phyloP scores from a whole-genome alignment of 1,139 yeast species.

The Kodamaea fungicola region DNA sequence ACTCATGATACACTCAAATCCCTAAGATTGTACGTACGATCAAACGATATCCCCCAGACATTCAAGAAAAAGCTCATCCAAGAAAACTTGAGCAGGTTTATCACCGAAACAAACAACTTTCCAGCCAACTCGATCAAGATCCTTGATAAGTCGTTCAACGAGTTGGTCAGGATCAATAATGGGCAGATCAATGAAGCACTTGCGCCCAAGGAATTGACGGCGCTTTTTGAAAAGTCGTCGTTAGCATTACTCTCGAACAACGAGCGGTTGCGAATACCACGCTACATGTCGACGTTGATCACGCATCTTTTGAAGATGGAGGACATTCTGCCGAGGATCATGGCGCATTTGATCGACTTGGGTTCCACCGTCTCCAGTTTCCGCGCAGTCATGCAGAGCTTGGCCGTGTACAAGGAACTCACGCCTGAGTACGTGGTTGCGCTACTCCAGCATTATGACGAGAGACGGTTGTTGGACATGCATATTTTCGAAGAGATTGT shows the following conservation, averaged over 20 bases:
- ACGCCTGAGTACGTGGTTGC: slow-evolving; percentile 19
- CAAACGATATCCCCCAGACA: slow-evolving; percentile 24
- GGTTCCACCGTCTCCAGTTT: slow-evolving; percentile 17
- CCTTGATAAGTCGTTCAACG: slow-evolving; percentile 20
- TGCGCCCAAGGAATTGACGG: slow-evolving; percentile 10
- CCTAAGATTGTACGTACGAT: slow-evolving; percentile 25
- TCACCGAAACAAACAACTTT: slow-evolving; percentile 8
- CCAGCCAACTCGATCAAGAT: slow-evolving; percentile 13
- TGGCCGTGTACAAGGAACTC: slow-evolving; percentile 12
- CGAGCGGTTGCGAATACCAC: slow-evolving; percentile 19
- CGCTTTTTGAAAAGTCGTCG: slow-evolving; percentile 21
- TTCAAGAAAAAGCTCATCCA: slow-evolving; percentile 19
- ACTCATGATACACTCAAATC: slow-evolving; percentile 8
- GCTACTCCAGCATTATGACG: slow-evolving; percentile 19
- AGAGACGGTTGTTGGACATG: slow-evolving; percentile 16
- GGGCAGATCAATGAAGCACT: slow-evolving; percentile 7
- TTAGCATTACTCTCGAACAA: slow-evolving; percentile 8
- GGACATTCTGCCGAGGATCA: slow-evolving; percentile 16
- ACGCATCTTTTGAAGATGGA: slow-evolving; percentile 15
- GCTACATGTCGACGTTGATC: slow-evolving; percentile 25
- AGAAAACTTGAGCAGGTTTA: slow-evolving; percentile 19
- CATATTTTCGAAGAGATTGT: slow-evolving; percentile 20
- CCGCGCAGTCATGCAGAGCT: slow-evolving; percentile 10
- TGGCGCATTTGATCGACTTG: slow-evolving; percentile 24
- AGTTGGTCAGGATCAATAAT: slow-evolving; percentile 15